Conservation (phyloP, 331 rosid species). For the Telfairia occidentalis region DNA sequence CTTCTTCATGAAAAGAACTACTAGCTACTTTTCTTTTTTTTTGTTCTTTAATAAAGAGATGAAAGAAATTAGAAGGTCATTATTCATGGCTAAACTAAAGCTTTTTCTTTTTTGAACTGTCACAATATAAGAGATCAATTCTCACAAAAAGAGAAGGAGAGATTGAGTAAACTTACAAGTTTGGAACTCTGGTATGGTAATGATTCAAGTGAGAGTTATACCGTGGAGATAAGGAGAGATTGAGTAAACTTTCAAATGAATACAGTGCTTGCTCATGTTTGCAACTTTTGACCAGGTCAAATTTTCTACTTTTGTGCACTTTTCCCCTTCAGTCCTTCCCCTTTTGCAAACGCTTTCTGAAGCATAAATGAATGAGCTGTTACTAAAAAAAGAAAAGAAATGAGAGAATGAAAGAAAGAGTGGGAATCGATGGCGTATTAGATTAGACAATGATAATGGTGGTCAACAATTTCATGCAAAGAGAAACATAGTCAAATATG, state of each 20-base stretch:
- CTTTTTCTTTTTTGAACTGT: not conserved
- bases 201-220: not conserved
- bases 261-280: not conserved
- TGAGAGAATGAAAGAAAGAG: not conserved
- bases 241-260: not conserved
- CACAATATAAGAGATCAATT: constrained; percentile 3
- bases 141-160: not conserved
- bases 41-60: not conserved
- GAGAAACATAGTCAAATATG: constrained; percentile 7
- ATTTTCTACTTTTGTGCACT: constrained; percentile 1
- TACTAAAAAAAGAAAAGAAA: not conserved
- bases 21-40: not conserved
- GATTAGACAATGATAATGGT: constrained; percentile 9
- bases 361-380: constrained; percentile 3
- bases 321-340: not conserved
- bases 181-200: not conserved
- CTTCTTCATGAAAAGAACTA: not conserved
- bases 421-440: constrained; percentile 9
- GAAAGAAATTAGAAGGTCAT: not conserved
- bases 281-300: constrained; percentile 13
- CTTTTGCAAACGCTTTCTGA: constrained; percentile 11
- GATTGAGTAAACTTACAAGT: constrained; percentile 10
- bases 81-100: not conserved
- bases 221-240: constrained; percentile 7
- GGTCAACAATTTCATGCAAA: constrained; percentile 11